A percentile compares a stretch with the other conserved stretches of the same genome.
Conservation (phyloP, 2,329 filamentous ascomycete genomes). For the Aotearoamyces nothofagi region DNA sequence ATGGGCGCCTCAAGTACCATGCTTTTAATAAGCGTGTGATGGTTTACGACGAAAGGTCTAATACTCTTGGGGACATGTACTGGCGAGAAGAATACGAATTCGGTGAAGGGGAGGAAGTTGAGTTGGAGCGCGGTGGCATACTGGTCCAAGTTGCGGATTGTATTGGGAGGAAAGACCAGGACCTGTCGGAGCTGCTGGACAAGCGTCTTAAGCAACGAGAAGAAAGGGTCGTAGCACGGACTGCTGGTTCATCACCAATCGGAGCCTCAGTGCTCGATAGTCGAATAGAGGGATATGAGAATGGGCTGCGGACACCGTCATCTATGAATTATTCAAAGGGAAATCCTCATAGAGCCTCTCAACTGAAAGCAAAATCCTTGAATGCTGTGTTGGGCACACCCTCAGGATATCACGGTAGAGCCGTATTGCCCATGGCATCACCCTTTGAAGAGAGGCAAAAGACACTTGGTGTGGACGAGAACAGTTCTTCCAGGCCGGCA, state of each 20-base stretch:
- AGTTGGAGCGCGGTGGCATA: conserved; percentile 58
- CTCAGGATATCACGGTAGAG: conserved; percentile 46
- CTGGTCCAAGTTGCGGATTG: conserved; percentile 70
- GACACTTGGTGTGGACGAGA: neutral
- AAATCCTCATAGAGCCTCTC: conserved; percentile 19
- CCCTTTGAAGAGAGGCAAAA: conserved; percentile 46
- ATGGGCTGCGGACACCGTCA: no score
- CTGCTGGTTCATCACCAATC: conserved; percentile 16
- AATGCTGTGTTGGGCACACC: conserved; percentile 51
- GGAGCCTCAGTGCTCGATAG: no score
- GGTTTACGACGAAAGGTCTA: conserved; percentile 71
- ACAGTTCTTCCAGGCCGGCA: no score
- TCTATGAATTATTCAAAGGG: no score
- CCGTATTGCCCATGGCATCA: conserved; percentile 38
- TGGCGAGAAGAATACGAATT: conserved; percentile 57
- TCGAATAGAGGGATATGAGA: no score
- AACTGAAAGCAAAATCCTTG: conserved; percentile 39
- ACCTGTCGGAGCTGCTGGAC: conserved; percentile 60
- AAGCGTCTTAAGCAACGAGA: conserved; percentile 47
- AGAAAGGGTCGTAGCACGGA: conserved; percentile 24
- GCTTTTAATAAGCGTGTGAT: conserved; percentile 84
- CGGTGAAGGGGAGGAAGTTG: conserved; percentile 68
- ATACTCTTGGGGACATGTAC: conserved; percentile 74
- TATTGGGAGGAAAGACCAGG: conserved; percentile 59
- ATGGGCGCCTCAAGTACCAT: conserved; percentile 77